Evolutionary conservation across 2,329 filamentous ascomycete genomes (phyloP).

Genomic region (Cadophora luteo-olivacea): DNA sequence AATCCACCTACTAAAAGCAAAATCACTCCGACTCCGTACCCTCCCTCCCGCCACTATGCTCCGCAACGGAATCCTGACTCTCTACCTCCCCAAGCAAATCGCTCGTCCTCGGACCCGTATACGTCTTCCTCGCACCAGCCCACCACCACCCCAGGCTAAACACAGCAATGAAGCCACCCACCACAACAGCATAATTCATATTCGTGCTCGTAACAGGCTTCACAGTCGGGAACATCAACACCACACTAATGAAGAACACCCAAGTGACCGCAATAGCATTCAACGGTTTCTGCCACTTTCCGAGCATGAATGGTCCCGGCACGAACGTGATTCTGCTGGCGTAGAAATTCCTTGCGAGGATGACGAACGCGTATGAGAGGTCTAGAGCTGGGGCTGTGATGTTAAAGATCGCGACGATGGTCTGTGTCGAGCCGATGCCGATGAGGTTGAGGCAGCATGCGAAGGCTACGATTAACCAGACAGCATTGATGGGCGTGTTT

Average conservation of each 20-base stretch:
- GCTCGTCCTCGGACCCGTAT: conserved; percentile 64
- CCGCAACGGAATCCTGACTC: conserved; percentile 1
- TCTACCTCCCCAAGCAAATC: conserved; percentile 44
- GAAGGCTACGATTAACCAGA: conserved; percentile 68
- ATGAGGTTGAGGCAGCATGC: conserved; percentile 59
- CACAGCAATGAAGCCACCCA: conserved; percentile 52
- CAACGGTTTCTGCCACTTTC: conserved; percentile 59
- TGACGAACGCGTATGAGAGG: conserved; percentile 64
- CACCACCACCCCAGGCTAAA: conserved; percentile 59
- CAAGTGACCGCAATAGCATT: conserved; percentile 64
- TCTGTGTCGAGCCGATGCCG: conserved; percentile 56
- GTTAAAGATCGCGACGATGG: conserved; percentile 59
- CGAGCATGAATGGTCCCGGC: conserved; percentile 61
- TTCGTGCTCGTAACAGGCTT: conserved; percentile 55
- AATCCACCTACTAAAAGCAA: not conserved
- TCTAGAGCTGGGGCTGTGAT: conserved; percentile 59
- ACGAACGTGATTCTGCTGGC: conserved; percentile 35
- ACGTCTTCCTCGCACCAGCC: conserved; percentile 47
- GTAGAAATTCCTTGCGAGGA: conserved; percentile 52
- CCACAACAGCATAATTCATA: conserved; percentile 57
- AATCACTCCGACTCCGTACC: not conserved
- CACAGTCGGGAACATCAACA: conserved; percentile 60
- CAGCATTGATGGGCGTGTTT: conserved; percentile 65
- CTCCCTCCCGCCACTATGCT: conserved; percentile 6
- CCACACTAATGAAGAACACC: conserved; percentile 67